A percentile compares a stretch with the other conserved stretches of the same genome.
Evolutionary conservation across 1,284 basidiomycete genomes (phyloP).

Genomic region (Ceratobasidium sp.): DNA sequence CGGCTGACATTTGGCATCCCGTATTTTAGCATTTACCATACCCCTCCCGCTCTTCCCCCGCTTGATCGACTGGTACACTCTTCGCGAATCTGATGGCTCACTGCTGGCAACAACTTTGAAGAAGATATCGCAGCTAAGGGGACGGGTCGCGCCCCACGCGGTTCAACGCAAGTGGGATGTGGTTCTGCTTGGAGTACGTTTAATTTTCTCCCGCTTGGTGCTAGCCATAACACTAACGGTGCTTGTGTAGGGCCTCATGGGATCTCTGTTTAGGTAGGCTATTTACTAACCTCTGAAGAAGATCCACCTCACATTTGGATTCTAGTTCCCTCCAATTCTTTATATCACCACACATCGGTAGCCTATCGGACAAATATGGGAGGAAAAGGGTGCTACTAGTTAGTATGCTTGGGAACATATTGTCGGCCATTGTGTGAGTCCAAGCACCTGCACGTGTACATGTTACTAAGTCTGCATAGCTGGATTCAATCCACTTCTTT

Average conservation of each 20-base stretch:
- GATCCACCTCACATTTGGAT: neutral
- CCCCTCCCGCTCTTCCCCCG: slow-evolving; percentile 91
- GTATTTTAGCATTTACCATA: slow-evolving; percentile 82
- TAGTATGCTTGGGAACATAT: slow-evolving; percentile 90
- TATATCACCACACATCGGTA: slow-evolving; percentile 83
- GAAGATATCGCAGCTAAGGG: slow-evolving; percentile 14
- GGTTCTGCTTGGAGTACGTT: slow-evolving; percentile 69
- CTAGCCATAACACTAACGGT: slow-evolving; percentile 42
- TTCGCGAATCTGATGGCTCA: slow-evolving; percentile 47
- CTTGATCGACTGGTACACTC: slow-evolving; percentile 86
- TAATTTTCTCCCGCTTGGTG: slow-evolving; percentile 23
- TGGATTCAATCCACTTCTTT: slow-evolving; percentile 91
- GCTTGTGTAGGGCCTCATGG: slow-evolving; percentile 75
- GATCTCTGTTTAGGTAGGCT: slow-evolving; percentile 81
- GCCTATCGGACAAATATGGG: slow-evolving; percentile 84
- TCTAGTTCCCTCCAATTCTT: slow-evolving; percentile 82
- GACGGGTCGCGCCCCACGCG: slow-evolving; percentile 58
- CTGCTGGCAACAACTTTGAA: neutral
- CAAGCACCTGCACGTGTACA: neutral
- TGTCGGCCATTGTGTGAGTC: slow-evolving; percentile 81
- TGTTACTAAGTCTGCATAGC: slow-evolving; percentile 51
- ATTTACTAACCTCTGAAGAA: neutral
- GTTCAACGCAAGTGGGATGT: slow-evolving; percentile 70
- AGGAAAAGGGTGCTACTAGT: slow-evolving; percentile 79
- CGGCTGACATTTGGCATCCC: slow-evolving; percentile 2